Percentiles rank a stretch among this genome's conserved stretches.
These are phyloP conservation scores for Westerdykella sp. DNA, from an alignment of 2,329 filamentous ascomycete genomes.

Conservation along the genomic window DNA sequence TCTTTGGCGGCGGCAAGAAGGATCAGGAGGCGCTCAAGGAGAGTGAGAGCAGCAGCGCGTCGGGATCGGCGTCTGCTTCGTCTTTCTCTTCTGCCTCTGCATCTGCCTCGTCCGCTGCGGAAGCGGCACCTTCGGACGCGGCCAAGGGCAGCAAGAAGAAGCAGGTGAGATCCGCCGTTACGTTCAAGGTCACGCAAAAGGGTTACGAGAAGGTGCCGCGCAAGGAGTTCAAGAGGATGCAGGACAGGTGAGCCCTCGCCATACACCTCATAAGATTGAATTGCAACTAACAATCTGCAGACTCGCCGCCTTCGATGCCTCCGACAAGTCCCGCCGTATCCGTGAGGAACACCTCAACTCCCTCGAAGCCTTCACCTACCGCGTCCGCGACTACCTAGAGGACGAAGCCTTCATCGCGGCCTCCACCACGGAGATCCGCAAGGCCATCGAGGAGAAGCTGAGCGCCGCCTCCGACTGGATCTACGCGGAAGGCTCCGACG, in stretches of 20 bases:
- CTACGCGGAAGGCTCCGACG: slow-evolving; percentile 75
- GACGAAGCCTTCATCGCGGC: slow-evolving; percentile 66
- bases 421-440: slow-evolving; percentile 63
- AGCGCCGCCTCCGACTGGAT: slow-evolving; percentile 79
- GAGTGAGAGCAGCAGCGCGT: slow-evolving; percentile 34
- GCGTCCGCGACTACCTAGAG: slow-evolving; percentile 73
- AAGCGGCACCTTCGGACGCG: slow-evolving; percentile 44
- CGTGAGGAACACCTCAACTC: slow-evolving; percentile 87
- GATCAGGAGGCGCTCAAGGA: slow-evolving; percentile 67
- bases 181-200: slow-evolving; percentile 40
- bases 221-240: slow-evolving; percentile 54
- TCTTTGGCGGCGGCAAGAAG: slow-evolving; percentile 90
- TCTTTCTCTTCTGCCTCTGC: slow-evolving; percentile 38
- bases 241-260: slow-evolving; percentile 44
- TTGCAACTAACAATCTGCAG: slow-evolving; percentile 39
- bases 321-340: slow-evolving; percentile 68
- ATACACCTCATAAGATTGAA: neutral
- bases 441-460: slow-evolving; percentile 61
- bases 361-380: slow-evolving; percentile 91
- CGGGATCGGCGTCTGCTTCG: slow-evolving; percentile 42
- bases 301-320: slow-evolving; percentile 76
- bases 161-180: slow-evolving; percentile 48
- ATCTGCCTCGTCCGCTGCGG: slow-evolving; percentile 34
- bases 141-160: slow-evolving; percentile 48
- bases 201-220: slow-evolving; percentile 53